phyloP scores from a whole-genome alignment of 352 stramenopile species.

The Blastocystis sp. region DNA sequence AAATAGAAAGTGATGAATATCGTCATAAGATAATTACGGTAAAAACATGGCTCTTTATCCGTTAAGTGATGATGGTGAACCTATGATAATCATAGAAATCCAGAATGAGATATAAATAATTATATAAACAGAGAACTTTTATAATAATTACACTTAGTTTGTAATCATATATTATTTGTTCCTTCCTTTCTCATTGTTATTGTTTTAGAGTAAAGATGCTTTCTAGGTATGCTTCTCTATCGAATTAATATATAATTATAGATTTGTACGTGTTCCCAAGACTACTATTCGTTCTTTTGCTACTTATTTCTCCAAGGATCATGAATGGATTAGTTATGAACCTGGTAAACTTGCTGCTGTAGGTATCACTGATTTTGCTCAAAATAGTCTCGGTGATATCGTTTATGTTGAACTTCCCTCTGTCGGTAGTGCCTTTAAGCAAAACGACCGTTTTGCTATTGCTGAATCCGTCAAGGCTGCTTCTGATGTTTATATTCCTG shows the following conservation, averaged over 20 bases:
- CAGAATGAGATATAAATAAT: no score
- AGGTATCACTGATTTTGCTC: constrained; percentile 88
- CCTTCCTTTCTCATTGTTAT: no score
- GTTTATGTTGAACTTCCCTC: constrained; percentile 86
- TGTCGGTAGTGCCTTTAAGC: constrained; percentile 66
- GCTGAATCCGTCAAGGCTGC: constrained; percentile 95
- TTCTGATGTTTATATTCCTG: constrained; percentile 73
- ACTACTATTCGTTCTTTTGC: constrained; percentile 29
- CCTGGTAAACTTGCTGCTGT: constrained; percentile 44
- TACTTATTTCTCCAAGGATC: constrained; percentile 37
- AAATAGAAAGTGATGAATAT: no score
- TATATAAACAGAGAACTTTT: no score
- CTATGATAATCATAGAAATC: no score
- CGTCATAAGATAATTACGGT: no score
- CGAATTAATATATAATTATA: not conserved
- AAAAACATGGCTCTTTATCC: no score
- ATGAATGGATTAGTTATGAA: constrained; percentile 32
- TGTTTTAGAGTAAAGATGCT: constrained; percentile 16
- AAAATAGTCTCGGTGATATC: constrained; percentile 80
- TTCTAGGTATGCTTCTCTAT: constrained; percentile 20
- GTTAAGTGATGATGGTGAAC: no score
- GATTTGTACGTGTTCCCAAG: constrained; percentile 19
- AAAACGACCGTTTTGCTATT: constrained; percentile 71
- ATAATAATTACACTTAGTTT: no score
- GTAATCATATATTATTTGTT: no score